Evolutionary conservation across 768 basidiomycete genomes (phyloP).

Genomic region (Paxillus rubicundulus): DNA sequence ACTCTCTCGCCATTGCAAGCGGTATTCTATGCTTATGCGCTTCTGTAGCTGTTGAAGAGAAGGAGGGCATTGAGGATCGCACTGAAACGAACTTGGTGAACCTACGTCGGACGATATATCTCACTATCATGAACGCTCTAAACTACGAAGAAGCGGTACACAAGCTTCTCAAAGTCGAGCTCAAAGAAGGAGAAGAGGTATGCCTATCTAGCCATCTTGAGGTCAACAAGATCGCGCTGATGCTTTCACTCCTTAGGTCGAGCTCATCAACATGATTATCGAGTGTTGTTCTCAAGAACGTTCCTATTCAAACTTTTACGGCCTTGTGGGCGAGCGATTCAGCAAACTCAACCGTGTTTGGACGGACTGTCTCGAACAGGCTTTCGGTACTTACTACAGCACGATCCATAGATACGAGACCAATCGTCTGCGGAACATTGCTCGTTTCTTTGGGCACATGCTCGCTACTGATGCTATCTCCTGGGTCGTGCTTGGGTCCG

Average conservation of each 20-base stretch:
- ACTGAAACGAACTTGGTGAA: constrained; percentile 97
- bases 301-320: constrained; percentile 96
- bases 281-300: constrained; percentile 99
- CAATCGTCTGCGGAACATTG: constrained; percentile 95
- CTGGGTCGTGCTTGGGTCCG: constrained; percentile 79
- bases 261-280: constrained; percentile 97
- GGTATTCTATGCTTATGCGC: constrained; percentile 27
- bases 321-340: constrained; percentile 93
- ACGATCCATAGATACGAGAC: constrained; percentile 99
- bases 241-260: constrained; percentile 55
- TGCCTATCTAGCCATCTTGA: constrained; percentile 12
- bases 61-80: constrained; percentile 88
- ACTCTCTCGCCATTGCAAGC: not conserved
- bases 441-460: constrained; percentile 94
- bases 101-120: constrained; percentile 87
- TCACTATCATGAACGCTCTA: constrained; percentile 98
- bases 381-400: constrained; percentile 87
- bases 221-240: not conserved
- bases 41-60: constrained; percentile 61
- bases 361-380: constrained; percentile 85
- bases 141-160: constrained; percentile 99
- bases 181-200: constrained; percentile 94
- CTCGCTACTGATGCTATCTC: constrained; percentile 83
- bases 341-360: constrained; percentile 94
- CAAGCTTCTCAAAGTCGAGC: constrained; percentile 90